Percentiles rank a stretch among this genome's conserved stretches.
phyloP scores from a whole-genome alignment of 2,329 filamentous ascomycete species.

The Decorospora gaudefroyi region DNA sequence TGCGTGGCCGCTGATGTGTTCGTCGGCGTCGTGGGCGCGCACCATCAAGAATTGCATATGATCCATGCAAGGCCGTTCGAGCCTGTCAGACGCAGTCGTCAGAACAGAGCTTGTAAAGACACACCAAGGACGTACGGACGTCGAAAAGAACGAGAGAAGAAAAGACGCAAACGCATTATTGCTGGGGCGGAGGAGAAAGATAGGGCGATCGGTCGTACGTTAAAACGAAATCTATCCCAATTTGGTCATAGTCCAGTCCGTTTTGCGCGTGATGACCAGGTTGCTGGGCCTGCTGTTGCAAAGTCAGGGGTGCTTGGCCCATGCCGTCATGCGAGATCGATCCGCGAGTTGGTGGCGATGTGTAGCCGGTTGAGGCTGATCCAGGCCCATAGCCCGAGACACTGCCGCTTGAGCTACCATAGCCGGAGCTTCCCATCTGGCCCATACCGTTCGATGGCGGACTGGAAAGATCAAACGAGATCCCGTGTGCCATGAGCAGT shows the following conservation, averaged over 20 bases:
- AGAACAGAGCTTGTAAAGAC: constrained; percentile 36
- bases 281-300: constrained; percentile 30
- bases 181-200: constrained; percentile 50
- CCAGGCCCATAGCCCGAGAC: constrained; percentile 63
- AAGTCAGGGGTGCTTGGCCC: constrained; percentile 21
- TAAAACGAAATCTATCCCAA: constrained; percentile 88
- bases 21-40: constrained; percentile 57
- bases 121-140: constrained; percentile 32
- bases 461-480: constrained; percentile 57
- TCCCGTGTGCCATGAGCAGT: constrained; percentile 62
- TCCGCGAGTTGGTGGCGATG: constrained; percentile 49
- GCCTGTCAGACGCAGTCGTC: constrained; percentile 56
- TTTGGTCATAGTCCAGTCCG: constrained; percentile 74
- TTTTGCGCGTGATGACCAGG: constrained; percentile 36
- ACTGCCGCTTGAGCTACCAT: constrained; percentile 58
- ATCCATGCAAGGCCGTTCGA: constrained; percentile 92
- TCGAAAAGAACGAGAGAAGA: constrained; percentile 23
- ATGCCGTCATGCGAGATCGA: constrained; percentile 39
- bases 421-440: constrained; percentile 46
- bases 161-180: constrained; percentile 36
- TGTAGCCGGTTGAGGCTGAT: constrained; percentile 54
- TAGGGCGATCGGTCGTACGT: constrained; percentile 78
- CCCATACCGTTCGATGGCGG: constrained; percentile 42
- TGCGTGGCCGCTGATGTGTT: constrained; percentile 77
- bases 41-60: constrained; percentile 80